Conservation (phyloP, 371 early-diverging fungal species). For the Mucor velutinosus region DNA sequence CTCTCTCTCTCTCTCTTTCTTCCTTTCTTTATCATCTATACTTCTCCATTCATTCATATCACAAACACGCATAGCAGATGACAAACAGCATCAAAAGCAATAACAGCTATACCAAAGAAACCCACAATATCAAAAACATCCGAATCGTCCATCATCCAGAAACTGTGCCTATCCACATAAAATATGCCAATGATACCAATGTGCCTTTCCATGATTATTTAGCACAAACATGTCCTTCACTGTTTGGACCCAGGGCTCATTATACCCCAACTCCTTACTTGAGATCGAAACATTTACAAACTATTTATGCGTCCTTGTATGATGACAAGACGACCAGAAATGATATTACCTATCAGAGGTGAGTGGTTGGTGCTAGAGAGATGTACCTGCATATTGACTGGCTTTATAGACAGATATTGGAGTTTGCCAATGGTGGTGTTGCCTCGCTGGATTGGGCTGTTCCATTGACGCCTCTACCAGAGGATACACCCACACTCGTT, state of each 20-base stretch:
- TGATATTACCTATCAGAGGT: conserved; percentile 55
- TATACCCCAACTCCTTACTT: conserved; percentile 50
- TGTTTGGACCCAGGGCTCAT: conserved; percentile 16
- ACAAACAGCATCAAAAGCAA: conserved; percentile 13
- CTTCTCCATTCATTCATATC: not conserved
- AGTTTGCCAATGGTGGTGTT: conserved; percentile 77
- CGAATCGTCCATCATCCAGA: conserved; percentile 16
- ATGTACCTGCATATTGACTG: not conserved
- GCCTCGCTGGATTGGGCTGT: conserved; percentile 83
- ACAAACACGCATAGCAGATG: not conserved
- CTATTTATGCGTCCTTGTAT: conserved; percentile 51
- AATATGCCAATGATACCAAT: conserved; percentile 8
- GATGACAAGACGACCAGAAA: conserved; percentile 21
- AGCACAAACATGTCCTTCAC: conserved; percentile 24
- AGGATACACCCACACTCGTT: conserved; percentile 65
- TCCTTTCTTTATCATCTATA: not conserved
- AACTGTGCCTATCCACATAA: conserved; percentile 19
- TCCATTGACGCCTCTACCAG: conserved; percentile 40
- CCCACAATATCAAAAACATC: conserved; percentile 15
- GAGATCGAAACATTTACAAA: conserved; percentile 52
- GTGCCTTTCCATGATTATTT: conserved; percentile 31
- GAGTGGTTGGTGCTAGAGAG: not conserved
- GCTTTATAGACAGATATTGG: conserved; percentile 55
- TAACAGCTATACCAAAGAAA: conserved; percentile 6
- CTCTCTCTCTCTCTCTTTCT: not conserved